Base-by-base conservation (phyloP, 768 basidiomycete genomes). In the Sporobolomyces roseus region DNA sequence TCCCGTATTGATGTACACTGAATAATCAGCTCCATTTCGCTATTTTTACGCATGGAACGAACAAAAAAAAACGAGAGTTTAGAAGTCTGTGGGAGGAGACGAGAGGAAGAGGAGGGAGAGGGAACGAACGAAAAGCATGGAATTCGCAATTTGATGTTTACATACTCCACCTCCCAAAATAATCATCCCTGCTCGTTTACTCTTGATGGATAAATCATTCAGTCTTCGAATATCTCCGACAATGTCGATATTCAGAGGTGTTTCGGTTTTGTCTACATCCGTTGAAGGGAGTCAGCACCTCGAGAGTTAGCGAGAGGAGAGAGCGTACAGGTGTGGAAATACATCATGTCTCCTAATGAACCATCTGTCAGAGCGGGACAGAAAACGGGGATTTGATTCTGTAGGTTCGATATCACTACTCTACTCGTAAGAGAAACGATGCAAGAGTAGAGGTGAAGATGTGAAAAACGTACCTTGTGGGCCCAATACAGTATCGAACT, bases 71-170 rank as follows among this genome's bases (percentile, higher is more conserved):
- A 27, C 13, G 58, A 30, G 30, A 32, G 41, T n/a, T n/a, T n/a
- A 29, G n/a, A 50, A 27, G 19, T 35, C 23, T 17, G 27, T 12
- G 53, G 36, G 21, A 27, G 4, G 17, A 36, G 43, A 5, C 36
- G 52, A 23, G 50, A 30, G 52, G 29, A 32, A 16, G 25, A n/a
- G 25, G 36, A 25, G 56, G 9, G 49, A 35, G 25, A 25, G 61
- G 23, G 29, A 73, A n/a, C 84, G 79, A 79, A 97, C 94, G 77
- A 99, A 96, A 29, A 99, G 82, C 96, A 99, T 97, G 2, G 94
- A 93, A 77, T 99, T 99, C n/a, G 94, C 94, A 64, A 99, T 96
- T 77, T 99, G 96, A 78, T 99, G 96, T 78, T 99, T 99, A 81
- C 93, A 98, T 14, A 99, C 93, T 1, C 96, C 96, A 3, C 96